These are phyloP conservation scores for Tephrocybe sp. DNA, from an alignment of 768 basidiomycete species.

Conservation along the genomic window DNA sequence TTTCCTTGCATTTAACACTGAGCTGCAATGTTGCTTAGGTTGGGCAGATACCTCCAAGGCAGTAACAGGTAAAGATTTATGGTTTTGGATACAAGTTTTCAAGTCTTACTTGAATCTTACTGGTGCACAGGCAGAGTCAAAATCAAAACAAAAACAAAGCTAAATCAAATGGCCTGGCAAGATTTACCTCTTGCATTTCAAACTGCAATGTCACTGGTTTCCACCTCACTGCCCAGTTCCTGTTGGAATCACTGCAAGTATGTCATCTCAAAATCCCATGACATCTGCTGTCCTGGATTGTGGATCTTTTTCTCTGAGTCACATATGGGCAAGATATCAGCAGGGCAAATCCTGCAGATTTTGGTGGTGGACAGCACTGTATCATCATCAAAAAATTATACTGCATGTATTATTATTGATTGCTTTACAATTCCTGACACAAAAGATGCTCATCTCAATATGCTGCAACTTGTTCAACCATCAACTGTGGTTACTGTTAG, in stretches of 20 bases:
- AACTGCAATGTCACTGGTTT: no score
- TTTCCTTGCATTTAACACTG: constrained; percentile 12
- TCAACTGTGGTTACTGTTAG: background rate
- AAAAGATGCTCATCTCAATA: background rate
- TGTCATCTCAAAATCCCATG: background rate
- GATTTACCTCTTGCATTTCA: background rate
- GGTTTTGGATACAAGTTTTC: background rate
- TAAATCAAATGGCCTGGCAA: background rate
- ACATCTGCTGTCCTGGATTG: background rate
- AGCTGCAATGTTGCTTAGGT: constrained; percentile 20
- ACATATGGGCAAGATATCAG: background rate
- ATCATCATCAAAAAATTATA: background rate
- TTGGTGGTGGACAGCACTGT: background rate
- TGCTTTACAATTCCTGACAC: background rate
- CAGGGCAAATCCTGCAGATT: background rate
- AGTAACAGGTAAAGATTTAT: background rate
- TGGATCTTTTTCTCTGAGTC: background rate
- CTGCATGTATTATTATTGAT: background rate
- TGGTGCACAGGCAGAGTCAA: background rate
- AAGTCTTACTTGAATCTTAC: background rate
- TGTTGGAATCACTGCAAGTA: background rate
- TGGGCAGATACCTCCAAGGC: constrained; percentile 10
- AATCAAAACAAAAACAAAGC: background rate
- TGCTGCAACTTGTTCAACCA: background rate
- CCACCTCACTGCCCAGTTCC: background rate